Conservation (phyloP, 306 rosid species). For the Castanea sativa region DNA sequence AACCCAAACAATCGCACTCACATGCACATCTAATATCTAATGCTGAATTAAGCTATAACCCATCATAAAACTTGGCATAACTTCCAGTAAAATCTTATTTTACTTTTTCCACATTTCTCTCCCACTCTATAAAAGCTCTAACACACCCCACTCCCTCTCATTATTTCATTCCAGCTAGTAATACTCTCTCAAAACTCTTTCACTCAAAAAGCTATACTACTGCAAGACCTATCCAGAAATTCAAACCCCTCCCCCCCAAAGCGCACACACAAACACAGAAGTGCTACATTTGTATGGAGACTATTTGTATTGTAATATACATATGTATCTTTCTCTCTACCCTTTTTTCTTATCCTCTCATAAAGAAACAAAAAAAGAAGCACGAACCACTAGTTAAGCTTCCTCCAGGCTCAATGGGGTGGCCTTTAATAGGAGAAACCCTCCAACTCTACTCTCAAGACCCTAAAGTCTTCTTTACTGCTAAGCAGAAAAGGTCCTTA, state of each 20-base stretch:
- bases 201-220: background rate
- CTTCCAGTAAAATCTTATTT: background rate
- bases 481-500: conserved; percentile 71
- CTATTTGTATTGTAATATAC: conserved; percentile 18
- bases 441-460: conserved; percentile 79
- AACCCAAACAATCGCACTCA: too few species aligned
- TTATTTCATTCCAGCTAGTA: background rate
- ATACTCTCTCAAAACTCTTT: conserved; percentile 1
- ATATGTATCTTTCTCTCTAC: conserved; percentile 41
- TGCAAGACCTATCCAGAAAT: background rate
- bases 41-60: background rate
- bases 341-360: conserved; percentile 27
- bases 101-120: background rate
- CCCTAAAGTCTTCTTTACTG: conserved; percentile 67
- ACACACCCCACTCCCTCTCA: conserved; percentile 18
- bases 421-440: conserved; percentile 81
- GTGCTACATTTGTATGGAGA: conserved; percentile 54
- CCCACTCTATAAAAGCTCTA: conserved; percentile 29
- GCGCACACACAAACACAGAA: background rate
- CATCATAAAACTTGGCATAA: background rate
- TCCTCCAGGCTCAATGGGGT: conserved; percentile 93
- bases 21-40: too few species aligned
- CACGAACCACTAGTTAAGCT: conserved; percentile 28
- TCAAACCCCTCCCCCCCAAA: too few species aligned
- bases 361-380: conserved; percentile 27